A percentile compares a stretch with the other conserved stretches of the same genome.
phyloP scores from a whole-genome alignment of 495 filamentous ascomycete genomes.

The Tetracladium setigerum region DNA sequence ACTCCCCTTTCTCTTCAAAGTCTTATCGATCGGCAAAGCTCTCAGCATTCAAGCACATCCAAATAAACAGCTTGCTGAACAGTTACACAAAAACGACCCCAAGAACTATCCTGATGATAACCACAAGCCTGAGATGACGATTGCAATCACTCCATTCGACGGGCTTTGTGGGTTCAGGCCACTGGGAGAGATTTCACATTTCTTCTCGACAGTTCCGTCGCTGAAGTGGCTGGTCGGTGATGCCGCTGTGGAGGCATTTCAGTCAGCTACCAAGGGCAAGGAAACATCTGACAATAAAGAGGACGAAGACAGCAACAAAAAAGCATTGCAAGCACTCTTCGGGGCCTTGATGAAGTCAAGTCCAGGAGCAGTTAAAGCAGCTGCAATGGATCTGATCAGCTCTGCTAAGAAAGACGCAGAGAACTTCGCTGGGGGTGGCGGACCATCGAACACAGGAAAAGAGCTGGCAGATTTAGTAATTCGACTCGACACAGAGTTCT shows the following conservation, averaged over 20 bases:
- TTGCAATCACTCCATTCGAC: conserved; percentile 92
- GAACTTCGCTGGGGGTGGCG: conserved; percentile 57
- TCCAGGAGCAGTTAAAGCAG: conserved; percentile 53
- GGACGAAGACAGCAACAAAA: conserved; percentile 62
- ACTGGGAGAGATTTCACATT: conserved; percentile 75
- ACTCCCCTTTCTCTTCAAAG: conserved; percentile 95
- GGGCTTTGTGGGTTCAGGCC: conserved; percentile 94
- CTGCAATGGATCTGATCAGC: conserved; percentile 58
- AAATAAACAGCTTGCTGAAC: conserved; percentile 93
- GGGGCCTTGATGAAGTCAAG: conserved; percentile 71
- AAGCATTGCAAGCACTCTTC: conserved; percentile 67
- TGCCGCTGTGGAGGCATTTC: conserved; percentile 57
- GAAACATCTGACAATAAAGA: conserved; percentile 52
- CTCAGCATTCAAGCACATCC: conserved; percentile 96
- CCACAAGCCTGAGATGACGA: conserved; percentile 99
- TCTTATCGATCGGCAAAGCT: conserved; percentile 87
- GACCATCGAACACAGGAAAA: conserved; percentile 48
- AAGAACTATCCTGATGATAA: conserved; percentile 99
- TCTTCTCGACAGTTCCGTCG: conserved; percentile 64
- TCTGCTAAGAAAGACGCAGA: conserved; percentile 56
- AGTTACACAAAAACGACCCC: conserved; percentile 75
- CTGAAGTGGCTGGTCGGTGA: conserved; percentile 73
- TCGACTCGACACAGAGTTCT: conserved; percentile 71
- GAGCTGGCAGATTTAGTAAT: conserved; percentile 69
- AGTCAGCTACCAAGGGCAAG: conserved; percentile 55